A percentile compares a stretch with the other conserved stretches of the same genome.
Conservation (phyloP, 495 filamentous ascomycete species). For the Lepidopterella palustris region DNA sequence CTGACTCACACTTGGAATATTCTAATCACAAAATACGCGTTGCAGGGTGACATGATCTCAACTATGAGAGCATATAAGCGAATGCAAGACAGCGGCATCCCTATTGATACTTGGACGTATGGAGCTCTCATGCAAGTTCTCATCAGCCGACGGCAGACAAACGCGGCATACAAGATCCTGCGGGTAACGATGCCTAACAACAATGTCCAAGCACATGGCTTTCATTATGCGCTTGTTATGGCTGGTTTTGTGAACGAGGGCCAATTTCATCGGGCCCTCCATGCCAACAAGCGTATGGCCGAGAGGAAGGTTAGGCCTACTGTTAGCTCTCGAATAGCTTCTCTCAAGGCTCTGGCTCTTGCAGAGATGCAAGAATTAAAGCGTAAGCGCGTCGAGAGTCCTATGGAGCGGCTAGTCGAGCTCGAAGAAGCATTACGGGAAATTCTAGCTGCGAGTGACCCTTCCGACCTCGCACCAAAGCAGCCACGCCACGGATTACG, state of each 20-base stretch:
- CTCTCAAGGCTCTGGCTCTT: slow-evolving; percentile 39
- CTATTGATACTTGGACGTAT: slow-evolving; percentile 66
- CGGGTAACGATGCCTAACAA: slow-evolving; percentile 50
- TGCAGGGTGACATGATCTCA: slow-evolving; percentile 54
- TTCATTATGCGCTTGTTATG: slow-evolving; percentile 75
- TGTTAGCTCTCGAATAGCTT: slow-evolving; percentile 42
- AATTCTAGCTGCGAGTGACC: slow-evolving; percentile 23
- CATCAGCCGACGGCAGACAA: slow-evolving; percentile 51
- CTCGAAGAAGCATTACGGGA: slow-evolving; percentile 21
- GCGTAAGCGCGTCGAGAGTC: not conserved
- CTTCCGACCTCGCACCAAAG: slow-evolving; percentile 29
- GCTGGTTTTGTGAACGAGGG: slow-evolving; percentile 51
- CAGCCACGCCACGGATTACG: slow-evolving; percentile 29
- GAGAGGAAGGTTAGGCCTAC: slow-evolving; percentile 42
- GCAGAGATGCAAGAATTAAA: slow-evolving; percentile 5
- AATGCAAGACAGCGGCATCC: slow-evolving; percentile 55
- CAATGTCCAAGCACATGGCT: slow-evolving; percentile 51
- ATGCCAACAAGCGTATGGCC: slow-evolving; percentile 40
- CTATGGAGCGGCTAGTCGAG: slow-evolving; percentile 1
- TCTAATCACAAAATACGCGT: slow-evolving; percentile 61
- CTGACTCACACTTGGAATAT: slow-evolving; percentile 70
- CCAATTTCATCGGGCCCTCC: slow-evolving; percentile 17
- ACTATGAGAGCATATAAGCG: slow-evolving; percentile 53
- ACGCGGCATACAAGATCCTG: slow-evolving; percentile 62
- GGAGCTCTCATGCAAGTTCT: slow-evolving; percentile 67